Percentiles rank a stretch among this genome's conserved stretches.
phyloP scores from a whole-genome alignment of 2,329 filamentous ascomycete genomes.

The Diaporthe caulivora region DNA sequence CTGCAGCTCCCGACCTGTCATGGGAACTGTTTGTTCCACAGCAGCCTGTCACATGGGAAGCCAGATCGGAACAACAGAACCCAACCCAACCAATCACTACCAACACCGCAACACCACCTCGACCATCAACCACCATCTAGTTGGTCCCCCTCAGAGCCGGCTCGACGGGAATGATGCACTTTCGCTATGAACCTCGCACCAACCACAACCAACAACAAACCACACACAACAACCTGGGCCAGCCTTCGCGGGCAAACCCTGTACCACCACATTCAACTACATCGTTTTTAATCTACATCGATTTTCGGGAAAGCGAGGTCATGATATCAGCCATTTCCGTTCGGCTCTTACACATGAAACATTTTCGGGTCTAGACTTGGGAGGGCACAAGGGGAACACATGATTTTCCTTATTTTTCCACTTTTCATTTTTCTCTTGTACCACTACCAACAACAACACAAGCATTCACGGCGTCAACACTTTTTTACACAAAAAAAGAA shows the following conservation, averaged over 20 bases:
- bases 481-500: conserved; percentile 25
- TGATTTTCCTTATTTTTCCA: conserved; percentile 31
- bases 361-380: conserved; percentile 4
- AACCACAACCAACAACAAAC: conserved; percentile 25
- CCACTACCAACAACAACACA: conserved; percentile 32
- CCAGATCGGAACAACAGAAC: conserved; percentile 13
- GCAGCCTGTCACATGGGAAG: conserved; percentile 23
- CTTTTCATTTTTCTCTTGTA: conserved; percentile 37
- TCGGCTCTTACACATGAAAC: conserved; percentile 12
- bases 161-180: conserved; percentile 39
- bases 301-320: conserved; percentile 27
- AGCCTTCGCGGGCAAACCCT: conserved; percentile 24
- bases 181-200: conserved; percentile 36
- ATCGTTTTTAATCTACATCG: conserved; percentile 35
- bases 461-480: conserved; percentile 39
- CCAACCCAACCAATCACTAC: conserved; percentile 11
- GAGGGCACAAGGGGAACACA: not conserved
- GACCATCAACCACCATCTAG: conserved; percentile 16
- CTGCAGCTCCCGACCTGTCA: not conserved
- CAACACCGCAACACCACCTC: not conserved
- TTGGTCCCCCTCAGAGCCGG: conserved; percentile 36
- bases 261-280: conserved; percentile 40
- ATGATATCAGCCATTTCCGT: conserved; percentile 40
- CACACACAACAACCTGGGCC: conserved; percentile 40
- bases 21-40: conserved; percentile 29